Conservation (phyloP, 352 stramenopile genomes). For the Phytophthora aleatoria region DNA sequence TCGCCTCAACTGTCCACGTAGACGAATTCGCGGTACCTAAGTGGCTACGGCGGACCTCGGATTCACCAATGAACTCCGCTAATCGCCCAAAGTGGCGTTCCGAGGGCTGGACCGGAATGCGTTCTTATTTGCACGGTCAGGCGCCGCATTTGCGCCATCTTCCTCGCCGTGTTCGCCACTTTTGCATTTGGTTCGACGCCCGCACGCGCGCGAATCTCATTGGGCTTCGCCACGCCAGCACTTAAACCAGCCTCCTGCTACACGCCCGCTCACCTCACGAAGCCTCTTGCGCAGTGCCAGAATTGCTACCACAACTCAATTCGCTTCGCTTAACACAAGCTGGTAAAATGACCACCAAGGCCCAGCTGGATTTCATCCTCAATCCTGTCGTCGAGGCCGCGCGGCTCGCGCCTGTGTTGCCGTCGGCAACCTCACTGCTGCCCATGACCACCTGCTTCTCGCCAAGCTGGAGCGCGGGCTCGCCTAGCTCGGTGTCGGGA, state of each 20-base stretch:
- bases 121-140: slow-evolving; percentile 10
- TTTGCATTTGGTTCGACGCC: slow-evolving; percentile 26
- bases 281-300: not conserved
- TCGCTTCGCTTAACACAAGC: slow-evolving; percentile 16
- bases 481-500: slow-evolving; percentile 34
- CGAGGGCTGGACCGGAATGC: slow-evolving; percentile 15
- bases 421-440: slow-evolving; percentile 7
- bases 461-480: slow-evolving; percentile 17
- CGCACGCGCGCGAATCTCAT: slow-evolving; percentile 26
- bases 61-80: slow-evolving; percentile 16
- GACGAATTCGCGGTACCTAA: slow-evolving; percentile 19
- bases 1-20: slow-evolving; percentile 25
- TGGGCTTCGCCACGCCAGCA: slow-evolving; percentile 23
- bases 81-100: slow-evolving; percentile 7
- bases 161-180: slow-evolving; percentile 3
- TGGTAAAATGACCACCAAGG: slow-evolving; percentile 35
- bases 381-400: slow-evolving; percentile 8
- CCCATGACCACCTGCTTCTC: slow-evolving; percentile 6
- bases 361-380: slow-evolving; percentile 31
- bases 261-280: slow-evolving; percentile 1
- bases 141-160: slow-evolving; percentile 12
- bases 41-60: slow-evolving; percentile 18
- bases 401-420: slow-evolving; percentile 5
- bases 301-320: slow-evolving; percentile 23
- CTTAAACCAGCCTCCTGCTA: slow-evolving; percentile 15